A percentile compares a stretch with the other conserved stretches of the same genome.
Conservation (phyloP, 2,329 filamentous ascomycete species). For the Zymoseptoria pseudotritici region DNA sequence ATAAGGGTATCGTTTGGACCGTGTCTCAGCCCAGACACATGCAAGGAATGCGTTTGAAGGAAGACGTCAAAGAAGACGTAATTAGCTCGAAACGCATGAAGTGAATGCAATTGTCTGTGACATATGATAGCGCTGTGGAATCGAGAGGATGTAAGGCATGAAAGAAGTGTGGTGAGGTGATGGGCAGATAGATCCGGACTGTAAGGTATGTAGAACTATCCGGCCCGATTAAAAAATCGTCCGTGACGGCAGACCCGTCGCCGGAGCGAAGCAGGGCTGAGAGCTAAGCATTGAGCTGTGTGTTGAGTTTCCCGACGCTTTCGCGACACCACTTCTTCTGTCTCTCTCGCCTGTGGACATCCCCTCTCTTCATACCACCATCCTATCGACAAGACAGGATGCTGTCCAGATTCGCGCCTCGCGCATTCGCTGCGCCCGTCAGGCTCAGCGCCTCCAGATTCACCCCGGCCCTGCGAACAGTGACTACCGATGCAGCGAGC, state of each 20-base stretch:
- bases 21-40: neutral
- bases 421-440: slow-evolving; percentile 28
- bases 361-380: neutral
- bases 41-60: neutral
- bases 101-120: neutral
- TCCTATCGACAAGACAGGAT: slow-evolving; percentile 15
- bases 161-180: neutral
- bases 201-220: neutral
- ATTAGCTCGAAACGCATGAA: neutral
- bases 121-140: neutral
- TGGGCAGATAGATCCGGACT: neutral
- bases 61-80: neutral
- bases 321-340: neutral
- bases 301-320: neutral
- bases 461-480: slow-evolving; percentile 53
- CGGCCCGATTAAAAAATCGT: neutral
- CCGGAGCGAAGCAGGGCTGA: neutral
- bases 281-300: neutral
- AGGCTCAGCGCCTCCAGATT: slow-evolving; percentile 24
- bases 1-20: neutral
- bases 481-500: slow-evolving; percentile 93
- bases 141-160: neutral
- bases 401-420: slow-evolving; percentile 32
- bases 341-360: slow-evolving; percentile 3
- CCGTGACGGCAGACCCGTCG: neutral